These are phyloP conservation scores for Euphorbia peplus DNA, from an alignment of 345 rosid species.

Conservation along the genomic window DNA sequence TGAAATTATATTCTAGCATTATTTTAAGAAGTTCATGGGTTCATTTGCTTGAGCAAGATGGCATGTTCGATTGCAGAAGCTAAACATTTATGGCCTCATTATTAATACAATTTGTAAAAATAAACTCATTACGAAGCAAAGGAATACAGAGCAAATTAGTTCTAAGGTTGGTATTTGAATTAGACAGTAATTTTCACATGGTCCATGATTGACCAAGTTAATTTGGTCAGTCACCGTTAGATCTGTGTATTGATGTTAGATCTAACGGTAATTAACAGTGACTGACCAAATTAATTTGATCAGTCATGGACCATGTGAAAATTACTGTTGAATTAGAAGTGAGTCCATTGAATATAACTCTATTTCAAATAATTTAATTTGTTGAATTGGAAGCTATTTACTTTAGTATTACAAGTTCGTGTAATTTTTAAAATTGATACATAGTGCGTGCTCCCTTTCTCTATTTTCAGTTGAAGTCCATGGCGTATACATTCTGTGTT, in stretches of 20 bases:
- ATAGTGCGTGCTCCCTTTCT: neutral
- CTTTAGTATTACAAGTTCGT: neutral
- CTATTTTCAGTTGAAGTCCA: neutral
- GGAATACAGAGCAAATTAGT: too few relatives aligned
- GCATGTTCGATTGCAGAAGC: neutral
- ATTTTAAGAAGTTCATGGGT: conserved; percentile 1
- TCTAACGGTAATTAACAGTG: too few relatives aligned
- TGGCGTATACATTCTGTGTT: neutral
- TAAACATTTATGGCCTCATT: neutral
- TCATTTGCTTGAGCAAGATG: neutral
- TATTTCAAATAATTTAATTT: neutral
- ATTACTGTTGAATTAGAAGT: too few relatives aligned
- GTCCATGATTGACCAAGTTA: too few relatives aligned
- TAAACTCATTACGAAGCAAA: neutral
- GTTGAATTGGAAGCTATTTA: neutral
- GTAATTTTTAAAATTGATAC: neutral
- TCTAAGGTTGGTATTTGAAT: too few relatives aligned
- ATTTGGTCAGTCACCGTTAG: too few relatives aligned
- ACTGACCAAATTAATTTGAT: neutral
- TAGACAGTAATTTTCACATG: too few relatives aligned
- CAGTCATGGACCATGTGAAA: too few relatives aligned
- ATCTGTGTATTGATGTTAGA: too few relatives aligned
- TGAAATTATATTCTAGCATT: neutral
- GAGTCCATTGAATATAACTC: neutral
- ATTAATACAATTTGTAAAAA: neutral